Percentiles rank a stretch among this genome's conserved stretches.
These are phyloP conservation scores for Solanum chilense DNA, from an alignment of 257 asterid genomes.

Conservation along the genomic window DNA sequence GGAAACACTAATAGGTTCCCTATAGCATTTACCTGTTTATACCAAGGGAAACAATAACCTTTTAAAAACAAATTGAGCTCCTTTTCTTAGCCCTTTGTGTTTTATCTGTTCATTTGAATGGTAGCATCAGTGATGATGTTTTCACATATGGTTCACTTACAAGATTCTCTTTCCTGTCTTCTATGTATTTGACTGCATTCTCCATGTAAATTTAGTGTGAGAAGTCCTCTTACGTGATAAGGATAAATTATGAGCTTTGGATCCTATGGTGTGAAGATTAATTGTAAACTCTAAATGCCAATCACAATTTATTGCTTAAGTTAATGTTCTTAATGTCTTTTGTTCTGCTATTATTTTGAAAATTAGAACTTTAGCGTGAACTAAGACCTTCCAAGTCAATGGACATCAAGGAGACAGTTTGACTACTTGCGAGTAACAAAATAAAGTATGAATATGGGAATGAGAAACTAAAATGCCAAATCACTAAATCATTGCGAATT, in stretches of 20 bases:
- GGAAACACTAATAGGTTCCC: background rate
- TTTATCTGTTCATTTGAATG: background rate
- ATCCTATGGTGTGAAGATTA: background rate
- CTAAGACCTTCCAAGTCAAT: background rate
- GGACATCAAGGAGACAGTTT: background rate
- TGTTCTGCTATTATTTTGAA: background rate
- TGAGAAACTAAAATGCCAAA: background rate
- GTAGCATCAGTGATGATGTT: background rate
- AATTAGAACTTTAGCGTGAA: background rate
- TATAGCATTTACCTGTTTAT: background rate
- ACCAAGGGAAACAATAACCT: background rate
- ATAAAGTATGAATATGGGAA: background rate
- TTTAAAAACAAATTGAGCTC: background rate
- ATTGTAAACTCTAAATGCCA: background rate
- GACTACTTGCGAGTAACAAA: background rate
- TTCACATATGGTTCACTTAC: background rate
- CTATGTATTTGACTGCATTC: background rate
- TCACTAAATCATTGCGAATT: background rate
- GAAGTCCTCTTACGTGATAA: background rate
- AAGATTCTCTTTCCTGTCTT: background rate
- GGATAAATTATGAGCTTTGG: background rate
- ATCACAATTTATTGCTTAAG: background rate
- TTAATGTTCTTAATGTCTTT: background rate
- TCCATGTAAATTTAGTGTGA: background rate
- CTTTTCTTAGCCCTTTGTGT: background rate